phyloP scores from a whole-genome alignment of 257 asterid genomes.

The Solanum okadae region DNA sequence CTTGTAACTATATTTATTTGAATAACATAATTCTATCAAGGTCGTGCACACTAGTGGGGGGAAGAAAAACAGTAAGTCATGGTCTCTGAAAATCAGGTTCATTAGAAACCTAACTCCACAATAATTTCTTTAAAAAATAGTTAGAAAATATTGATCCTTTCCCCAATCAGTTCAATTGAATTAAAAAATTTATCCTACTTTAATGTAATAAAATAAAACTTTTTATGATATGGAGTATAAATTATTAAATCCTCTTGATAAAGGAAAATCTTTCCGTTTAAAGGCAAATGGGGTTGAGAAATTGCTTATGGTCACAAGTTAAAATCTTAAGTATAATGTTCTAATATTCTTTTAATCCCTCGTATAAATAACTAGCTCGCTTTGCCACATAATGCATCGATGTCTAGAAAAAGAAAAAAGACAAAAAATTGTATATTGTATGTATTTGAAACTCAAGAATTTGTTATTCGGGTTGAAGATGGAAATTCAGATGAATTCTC shows the following conservation, averaged over 20 bases:
- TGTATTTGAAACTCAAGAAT: not conserved
- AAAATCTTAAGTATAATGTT: not conserved
- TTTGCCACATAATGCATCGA: not conserved
- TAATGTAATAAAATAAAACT: not conserved
- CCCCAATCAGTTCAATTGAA: not conserved
- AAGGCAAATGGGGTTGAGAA: not conserved
- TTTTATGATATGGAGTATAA: not conserved
- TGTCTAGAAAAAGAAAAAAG: not conserved
- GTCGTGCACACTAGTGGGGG: not conserved
- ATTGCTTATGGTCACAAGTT: not conserved
- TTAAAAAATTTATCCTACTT: not conserved
- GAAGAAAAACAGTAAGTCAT: not conserved
- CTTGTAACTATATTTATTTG: not conserved
- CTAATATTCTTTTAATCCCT: not conserved
- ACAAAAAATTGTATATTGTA: not conserved
- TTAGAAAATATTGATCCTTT: not conserved
- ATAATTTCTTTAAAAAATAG: not conserved
- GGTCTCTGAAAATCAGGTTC: not conserved
- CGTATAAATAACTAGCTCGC: not conserved
- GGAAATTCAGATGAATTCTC: too few relatives aligned
- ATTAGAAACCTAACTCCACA: not conserved
- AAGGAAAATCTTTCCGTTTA: not conserved
- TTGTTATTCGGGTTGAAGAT: not conserved
- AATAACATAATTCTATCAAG: not conserved
- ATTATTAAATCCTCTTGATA: not conserved